Base-by-base conservation (phyloP, 345 rosid species). In the Murraya paniculata region DNA sequence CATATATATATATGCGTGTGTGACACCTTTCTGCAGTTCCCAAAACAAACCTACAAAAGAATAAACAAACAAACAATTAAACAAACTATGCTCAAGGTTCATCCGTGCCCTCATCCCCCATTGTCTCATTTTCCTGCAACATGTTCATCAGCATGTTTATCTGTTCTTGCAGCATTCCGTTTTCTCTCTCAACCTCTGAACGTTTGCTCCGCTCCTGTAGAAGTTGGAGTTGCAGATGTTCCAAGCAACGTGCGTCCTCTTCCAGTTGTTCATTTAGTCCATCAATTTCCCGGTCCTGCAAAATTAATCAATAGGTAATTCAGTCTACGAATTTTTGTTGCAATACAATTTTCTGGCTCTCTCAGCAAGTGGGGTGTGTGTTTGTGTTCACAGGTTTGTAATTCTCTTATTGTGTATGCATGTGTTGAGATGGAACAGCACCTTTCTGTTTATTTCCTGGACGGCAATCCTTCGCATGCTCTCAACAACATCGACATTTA, bases 371-470 rank as follows among this genome's bases (percentile, higher is more conserved):
- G 16, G 11, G 45, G 7, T 64, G 25, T 35, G 39, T 64, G 6
- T 35, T 25, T 21, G 13, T 5, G 41, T 45, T 45, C 50, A 11
- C 18, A 45, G 50, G 16, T 45, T 45, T 18, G 2, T 45, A 45
- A 45, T 45, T 45, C 1, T 45, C 5, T 45, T 13, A 45, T 3
- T 45, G 50, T 3, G 50, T 11, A 18, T 14, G 5, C 50, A 45
- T 45, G 11, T 45, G 50, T 45, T 13, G 13, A 27, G 35, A 67
- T 9, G 33, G 39, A 53, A 53, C 18, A 33, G 11, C 69, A 95
- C 98, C 98, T 95, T 95, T 88, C 98, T 84, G 84, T 95, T 95
- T 93, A 93, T 95, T 84, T 95, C 98, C 71, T 91, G 98, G 55
- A 95, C 92, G 0, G 98, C 98, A 77, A 95, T 93, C 86, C 97